Conservation (phyloP, 129 eudicot genomes). For the Daucus carota region DH1_v3.0 NC_030385.2:36804501-36805000, state of each 20-base stretch:
- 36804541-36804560: too few species aligned
- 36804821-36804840: background rate
- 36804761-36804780: background rate
- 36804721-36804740: constrained; percentile 55
- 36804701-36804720: constrained; percentile 69
- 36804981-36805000: background rate
- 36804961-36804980: background rate
- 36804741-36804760: constrained; percentile 65
- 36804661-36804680: constrained; percentile 88
- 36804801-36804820: background rate
- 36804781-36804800: background rate
- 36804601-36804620: too few species aligned
- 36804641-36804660: constrained; percentile 50
- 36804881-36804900: background rate
- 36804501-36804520: too few species aligned
- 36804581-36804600: too few species aligned
- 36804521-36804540: too few species aligned
- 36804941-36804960: background rate
- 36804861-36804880: background rate
- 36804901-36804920: background rate
- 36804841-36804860: background rate
- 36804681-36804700: constrained; percentile 83
- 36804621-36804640: background rate
- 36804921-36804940: background rate
- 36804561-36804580: too few species aligned